These are phyloP conservation scores for Citrus inodora DNA, from an alignment of 345 rosid species.

Conservation along the genomic window DNA sequence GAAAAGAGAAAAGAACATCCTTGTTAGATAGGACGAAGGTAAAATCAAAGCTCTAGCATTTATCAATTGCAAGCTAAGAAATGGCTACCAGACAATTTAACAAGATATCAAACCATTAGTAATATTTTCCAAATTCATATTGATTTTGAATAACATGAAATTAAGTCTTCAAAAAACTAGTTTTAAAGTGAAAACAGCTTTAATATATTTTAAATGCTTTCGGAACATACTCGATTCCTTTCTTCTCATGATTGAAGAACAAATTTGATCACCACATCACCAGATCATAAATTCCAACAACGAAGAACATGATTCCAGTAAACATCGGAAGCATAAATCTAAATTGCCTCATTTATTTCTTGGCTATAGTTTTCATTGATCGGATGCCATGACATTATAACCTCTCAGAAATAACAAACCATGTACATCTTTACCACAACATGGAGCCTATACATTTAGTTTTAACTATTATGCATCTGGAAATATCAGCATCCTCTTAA, in stretches of 20 bases:
- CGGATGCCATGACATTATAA: neutral
- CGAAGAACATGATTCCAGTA: neutral
- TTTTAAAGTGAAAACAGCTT: neutral
- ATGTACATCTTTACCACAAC: neutral
- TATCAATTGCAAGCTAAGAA: neutral
- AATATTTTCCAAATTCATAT: neutral
- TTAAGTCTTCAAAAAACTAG: neutral
- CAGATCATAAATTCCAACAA: neutral
- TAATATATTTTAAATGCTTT: neutral
- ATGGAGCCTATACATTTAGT: neutral
- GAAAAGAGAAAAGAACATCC: conserved; percentile 19
- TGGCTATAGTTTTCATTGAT: neutral
- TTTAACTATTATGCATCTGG: neutral
- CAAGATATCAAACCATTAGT: neutral
- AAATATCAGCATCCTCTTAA: neutral
- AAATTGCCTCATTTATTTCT: neutral
- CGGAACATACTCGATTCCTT: neutral
- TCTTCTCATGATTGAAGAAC: neutral
- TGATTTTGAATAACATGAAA: neutral
- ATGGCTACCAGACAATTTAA: neutral
- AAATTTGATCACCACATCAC: neutral
- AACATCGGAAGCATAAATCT: neutral
- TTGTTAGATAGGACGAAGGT: neutral
- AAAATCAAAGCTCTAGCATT: neutral
- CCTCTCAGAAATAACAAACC: neutral